These are phyloP conservation scores for Botryotinia convoluta DNA, from an alignment of 2,329 filamentous ascomycete genomes.

Conservation along the genomic window DNA sequence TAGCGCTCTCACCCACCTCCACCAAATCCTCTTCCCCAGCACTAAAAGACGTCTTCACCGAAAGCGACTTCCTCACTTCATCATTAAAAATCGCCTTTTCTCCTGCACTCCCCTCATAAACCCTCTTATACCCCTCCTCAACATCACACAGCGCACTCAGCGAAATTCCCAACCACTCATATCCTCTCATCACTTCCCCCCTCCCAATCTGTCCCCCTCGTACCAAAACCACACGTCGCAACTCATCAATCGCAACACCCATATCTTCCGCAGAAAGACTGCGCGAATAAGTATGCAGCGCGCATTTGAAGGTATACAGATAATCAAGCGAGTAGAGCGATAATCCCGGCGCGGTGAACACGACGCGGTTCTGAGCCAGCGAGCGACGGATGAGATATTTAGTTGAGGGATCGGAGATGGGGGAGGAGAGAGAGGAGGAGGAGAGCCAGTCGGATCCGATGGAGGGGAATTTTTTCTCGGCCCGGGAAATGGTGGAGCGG, in stretches of 20 bases:
- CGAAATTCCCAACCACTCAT: conserved; percentile 55
- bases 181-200: conserved; percentile 52
- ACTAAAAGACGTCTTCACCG: conserved; percentile 27
- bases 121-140: conserved; percentile 53
- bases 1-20: conserved; percentile 30
- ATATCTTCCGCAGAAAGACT: conserved; percentile 42
- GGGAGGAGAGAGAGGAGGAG: conserved; percentile 41
- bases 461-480: conserved; percentile 48
- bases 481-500: conserved; percentile 49
- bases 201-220: conserved; percentile 50
- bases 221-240: conserved; percentile 57
- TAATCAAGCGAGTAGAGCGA: conserved; percentile 60
- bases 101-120: conserved; percentile 51
- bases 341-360: conserved; percentile 60
- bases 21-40: conserved; percentile 16
- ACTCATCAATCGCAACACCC: conserved; percentile 61
- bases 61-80: conserved; percentile 35
- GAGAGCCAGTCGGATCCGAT: conserved; percentile 39
- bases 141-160: conserved; percentile 52
- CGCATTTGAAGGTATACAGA: conserved; percentile 62
- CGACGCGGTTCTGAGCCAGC: conserved; percentile 56
- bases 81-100: conserved; percentile 46
- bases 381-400: conserved; percentile 55
- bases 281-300: conserved; percentile 55
- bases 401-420: conserved; percentile 47